Base-by-base conservation (phyloP, 495 filamentous ascomycete genomes). In the Sphaerosporella brunnea region DNA sequence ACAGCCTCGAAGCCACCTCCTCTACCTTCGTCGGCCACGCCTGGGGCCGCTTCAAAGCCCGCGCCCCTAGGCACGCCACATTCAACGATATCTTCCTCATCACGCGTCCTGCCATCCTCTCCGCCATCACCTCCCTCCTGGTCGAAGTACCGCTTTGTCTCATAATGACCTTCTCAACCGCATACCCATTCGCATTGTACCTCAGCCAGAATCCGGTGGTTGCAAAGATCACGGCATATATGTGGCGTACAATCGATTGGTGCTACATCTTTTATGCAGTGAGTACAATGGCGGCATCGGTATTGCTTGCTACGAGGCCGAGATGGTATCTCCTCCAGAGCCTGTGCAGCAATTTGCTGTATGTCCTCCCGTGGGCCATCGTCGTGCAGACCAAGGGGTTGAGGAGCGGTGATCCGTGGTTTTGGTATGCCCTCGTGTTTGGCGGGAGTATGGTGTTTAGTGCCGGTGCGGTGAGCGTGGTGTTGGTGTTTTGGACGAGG, bases 191-290 rank as follows among this genome's bases (percentile, higher is more conserved):
- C 54, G 79, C 79, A 0, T 64, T 57, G 23, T 84, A 70, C 49
- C 62, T 84, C 20, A 73, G 70, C 13, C 63, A 59, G 1, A 74
- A 69, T 0, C 59, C 65, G 19, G 55, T 61, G 0, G 79, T 84
- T 0, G 72, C 80, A 0, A 51, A 64, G 2, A 75, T 82, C 11
- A 75, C 77, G 3, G 68, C 66, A 19, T 65, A 74, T 23, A 85
- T 84, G 79, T 84, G 80, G 79, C 65, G 62, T 54, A 77, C 66
- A 2, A 74, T 77, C 34, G 75, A 79, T 54, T 80, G 78, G 80
- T 80, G 78, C 60, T 84, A 84, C 59, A 75, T 84, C 43, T 78
- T 83, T 60, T 84, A 82, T 53, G 79, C 75, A 0, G 40, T 73
- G 20, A 70, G 68, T 13, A 76, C 70, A n/a, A 78, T 82, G 53